Percentiles rank a stretch among this genome's conserved stretches.
phyloP scores from a whole-genome alignment of 2,329 filamentous ascomycete genomes.

The Aspergillus ustus region DNA sequence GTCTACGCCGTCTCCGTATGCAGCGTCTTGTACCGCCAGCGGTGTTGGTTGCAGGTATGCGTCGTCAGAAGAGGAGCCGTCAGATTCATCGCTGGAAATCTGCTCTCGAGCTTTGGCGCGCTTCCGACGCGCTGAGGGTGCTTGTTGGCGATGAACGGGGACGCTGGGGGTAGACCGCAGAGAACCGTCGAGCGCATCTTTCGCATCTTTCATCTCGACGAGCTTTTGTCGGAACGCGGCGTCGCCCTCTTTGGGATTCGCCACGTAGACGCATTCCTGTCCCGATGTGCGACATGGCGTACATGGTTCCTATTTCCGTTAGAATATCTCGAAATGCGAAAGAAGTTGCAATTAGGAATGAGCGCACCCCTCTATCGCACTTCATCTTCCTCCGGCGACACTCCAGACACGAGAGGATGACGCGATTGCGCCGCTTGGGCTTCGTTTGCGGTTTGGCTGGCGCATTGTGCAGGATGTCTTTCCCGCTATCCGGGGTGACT shows the following conservation, averaged over 20 bases:
- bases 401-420: constrained; percentile 2
- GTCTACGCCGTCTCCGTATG: neutral
- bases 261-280: neutral
- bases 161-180: neutral
- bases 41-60: constrained; percentile 3
- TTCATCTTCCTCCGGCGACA: constrained; percentile 7
- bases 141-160: neutral
- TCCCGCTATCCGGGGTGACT: neutral
- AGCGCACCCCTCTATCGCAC: constrained; percentile 2
- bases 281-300: neutral
- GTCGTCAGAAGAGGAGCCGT: neutral
- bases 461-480: neutral
- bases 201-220: constrained; percentile 5
- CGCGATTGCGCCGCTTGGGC: constrained; percentile 4
- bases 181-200: neutral
- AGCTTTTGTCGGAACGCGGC: neutral
- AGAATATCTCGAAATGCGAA: neutral
- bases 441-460: neutral
- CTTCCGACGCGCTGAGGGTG: neutral
- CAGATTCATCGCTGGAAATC: neutral
- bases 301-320: neutral
- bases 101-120: neutral
- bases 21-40: neutral
- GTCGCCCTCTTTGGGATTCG: neutral
- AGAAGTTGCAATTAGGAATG: neutral